Evolutionary conservation across 805 yeast genomes (phyloP).

Genomic region (Martiniozyma abietophila): DNA sequence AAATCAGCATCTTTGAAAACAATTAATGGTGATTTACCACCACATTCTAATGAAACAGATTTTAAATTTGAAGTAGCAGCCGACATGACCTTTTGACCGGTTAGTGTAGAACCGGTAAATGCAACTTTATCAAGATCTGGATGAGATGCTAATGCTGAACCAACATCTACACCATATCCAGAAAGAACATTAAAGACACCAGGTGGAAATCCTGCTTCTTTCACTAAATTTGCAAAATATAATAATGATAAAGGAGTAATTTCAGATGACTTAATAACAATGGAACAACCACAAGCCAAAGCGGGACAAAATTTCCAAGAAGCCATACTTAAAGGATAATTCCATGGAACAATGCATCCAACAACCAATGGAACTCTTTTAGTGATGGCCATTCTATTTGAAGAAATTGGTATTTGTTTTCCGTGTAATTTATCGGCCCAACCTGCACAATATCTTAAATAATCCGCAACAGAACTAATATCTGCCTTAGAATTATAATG

Average conservation of each 20-base stretch:
- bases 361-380: slow-evolving; percentile 59
- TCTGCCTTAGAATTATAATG: slow-evolving; percentile 40
- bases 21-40: slow-evolving; percentile 62
- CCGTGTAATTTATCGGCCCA: slow-evolving; percentile 54
- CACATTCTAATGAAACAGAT: slow-evolving; percentile 61
- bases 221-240: slow-evolving; percentile 46
- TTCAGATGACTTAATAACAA: slow-evolving; percentile 68
- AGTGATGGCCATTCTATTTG: slow-evolving; percentile 53
- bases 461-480: slow-evolving; percentile 35
- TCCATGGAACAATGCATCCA: slow-evolving; percentile 67
- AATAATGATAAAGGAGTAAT: slow-evolving; percentile 65
- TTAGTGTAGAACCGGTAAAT: slow-evolving; percentile 58
- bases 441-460: slow-evolving; percentile 48
- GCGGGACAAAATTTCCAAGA: slow-evolving; percentile 83
- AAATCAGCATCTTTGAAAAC: slow-evolving; percentile 56
- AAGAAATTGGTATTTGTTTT: slow-evolving; percentile 27
- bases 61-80: slow-evolving; percentile 62
- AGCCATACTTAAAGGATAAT: slow-evolving; percentile 62
- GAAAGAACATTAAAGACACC: slow-evolving; percentile 67
- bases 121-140: slow-evolving; percentile 49
- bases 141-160: slow-evolving; percentile 57
- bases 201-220: slow-evolving; percentile 65
- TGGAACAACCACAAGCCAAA: slow-evolving; percentile 67
- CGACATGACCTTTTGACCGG: slow-evolving; percentile 57
- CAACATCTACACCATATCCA: slow-evolving; percentile 64